A percentile compares a stretch with the other conserved stretches of the same genome.
phyloP scores from a whole-genome alignment of 2,329 filamentous ascomycete species.

The Penicillium rolfsii region DNA sequence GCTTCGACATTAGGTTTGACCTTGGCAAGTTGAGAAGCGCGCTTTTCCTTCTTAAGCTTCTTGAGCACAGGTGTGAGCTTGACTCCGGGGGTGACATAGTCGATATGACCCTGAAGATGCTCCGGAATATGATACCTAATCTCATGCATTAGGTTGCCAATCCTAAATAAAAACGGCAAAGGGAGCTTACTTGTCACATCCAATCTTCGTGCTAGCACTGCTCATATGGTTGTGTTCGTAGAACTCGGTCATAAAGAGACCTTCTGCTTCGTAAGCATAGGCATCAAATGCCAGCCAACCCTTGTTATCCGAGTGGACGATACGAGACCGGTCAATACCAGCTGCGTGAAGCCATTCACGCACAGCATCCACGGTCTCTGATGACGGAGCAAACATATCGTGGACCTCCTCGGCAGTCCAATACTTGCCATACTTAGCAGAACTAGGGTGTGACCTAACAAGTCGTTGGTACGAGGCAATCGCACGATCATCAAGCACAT shows the following conservation, averaged over 20 bases:
- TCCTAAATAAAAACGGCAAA: background rate
- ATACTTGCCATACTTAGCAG: constrained; percentile 47
- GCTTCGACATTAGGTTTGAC: constrained; percentile 12
- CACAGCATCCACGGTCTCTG: constrained; percentile 55
- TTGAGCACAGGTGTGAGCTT: constrained; percentile 48
- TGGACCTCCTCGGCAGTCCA: constrained; percentile 50
- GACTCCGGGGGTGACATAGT: constrained; percentile 61
- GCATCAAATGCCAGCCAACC: constrained; percentile 61
- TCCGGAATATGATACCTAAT: constrained; percentile 54
- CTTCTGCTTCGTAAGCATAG: constrained; percentile 57
- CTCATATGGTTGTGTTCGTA: constrained; percentile 53
- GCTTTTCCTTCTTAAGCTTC: constrained; percentile 29
- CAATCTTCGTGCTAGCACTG: constrained; percentile 35
- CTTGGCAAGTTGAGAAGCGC: constrained; percentile 24
- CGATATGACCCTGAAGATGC: constrained; percentile 53
- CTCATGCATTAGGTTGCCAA: background rate
- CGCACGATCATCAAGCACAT: background rate
- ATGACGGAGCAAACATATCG: constrained; percentile 47
- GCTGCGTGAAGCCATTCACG: constrained; percentile 58
- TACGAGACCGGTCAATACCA: constrained; percentile 54
- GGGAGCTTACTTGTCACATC: constrained; percentile 44
- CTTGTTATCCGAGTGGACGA: constrained; percentile 56
- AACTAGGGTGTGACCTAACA: constrained; percentile 46
- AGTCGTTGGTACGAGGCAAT: constrained; percentile 3
- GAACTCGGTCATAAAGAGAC: constrained; percentile 58